Evolutionary conservation across 2,329 filamentous ascomycete species (phyloP).

Genomic region (Ophiognomonia clavigignenti-juglandacearum): DNA sequence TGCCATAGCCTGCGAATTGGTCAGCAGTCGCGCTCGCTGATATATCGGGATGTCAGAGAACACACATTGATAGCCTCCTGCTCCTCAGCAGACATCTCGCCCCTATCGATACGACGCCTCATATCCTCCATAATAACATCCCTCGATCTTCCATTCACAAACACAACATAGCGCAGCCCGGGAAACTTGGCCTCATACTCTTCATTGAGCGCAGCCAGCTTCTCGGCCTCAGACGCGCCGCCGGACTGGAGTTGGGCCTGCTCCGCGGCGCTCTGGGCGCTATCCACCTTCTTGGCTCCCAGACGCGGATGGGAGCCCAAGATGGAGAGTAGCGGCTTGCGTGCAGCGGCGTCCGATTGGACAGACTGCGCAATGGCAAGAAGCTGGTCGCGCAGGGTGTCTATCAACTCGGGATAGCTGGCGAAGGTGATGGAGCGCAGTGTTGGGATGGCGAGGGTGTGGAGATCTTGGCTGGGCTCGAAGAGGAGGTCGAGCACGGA

Average conservation of each 20-base stretch:
- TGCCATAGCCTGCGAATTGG: constrained; percentile 68
- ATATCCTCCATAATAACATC: constrained; percentile 78
- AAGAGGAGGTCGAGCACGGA: constrained; percentile 72
- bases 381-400: constrained; percentile 59
- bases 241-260: constrained; percentile 68
- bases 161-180: constrained; percentile 82
- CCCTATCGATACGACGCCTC: constrained; percentile 64
- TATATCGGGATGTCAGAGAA: constrained; percentile 8
- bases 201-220: constrained; percentile 60
- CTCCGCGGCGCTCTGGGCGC: constrained; percentile 73
- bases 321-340: constrained; percentile 61
- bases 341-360: constrained; percentile 42
- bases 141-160: constrained; percentile 77
- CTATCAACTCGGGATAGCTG: constrained; percentile 67
- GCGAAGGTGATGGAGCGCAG: constrained; percentile 53
- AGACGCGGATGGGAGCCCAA: constrained; percentile 79
- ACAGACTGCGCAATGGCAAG: constrained; percentile 46
- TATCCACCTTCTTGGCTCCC: constrained; percentile 77
- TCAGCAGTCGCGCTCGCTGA: constrained; percentile 16
- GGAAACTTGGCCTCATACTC: constrained; percentile 80
- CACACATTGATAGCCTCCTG: constrained; percentile 68
- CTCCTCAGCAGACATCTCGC: constrained; percentile 63
- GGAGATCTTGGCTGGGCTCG: constrained; percentile 73
- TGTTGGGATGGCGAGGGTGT: constrained; percentile 64
- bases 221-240: constrained; percentile 49